Conservation (phyloP, 164 flowering plant genomes). For the Vitis riparia region DNA sequence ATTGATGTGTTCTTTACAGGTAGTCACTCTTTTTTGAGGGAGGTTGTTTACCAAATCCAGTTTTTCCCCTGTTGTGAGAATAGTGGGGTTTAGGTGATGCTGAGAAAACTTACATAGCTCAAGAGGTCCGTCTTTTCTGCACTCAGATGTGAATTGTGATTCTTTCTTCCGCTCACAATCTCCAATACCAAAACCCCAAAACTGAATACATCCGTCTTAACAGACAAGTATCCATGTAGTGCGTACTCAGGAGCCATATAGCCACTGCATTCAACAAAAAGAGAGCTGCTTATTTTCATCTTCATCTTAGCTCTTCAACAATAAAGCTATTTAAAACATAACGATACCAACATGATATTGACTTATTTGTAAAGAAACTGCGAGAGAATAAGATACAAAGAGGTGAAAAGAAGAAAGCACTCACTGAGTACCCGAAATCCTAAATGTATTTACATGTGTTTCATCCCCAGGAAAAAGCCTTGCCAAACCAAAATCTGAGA, state of each 20-base stretch:
- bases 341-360: too few relatives aligned
- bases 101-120: conserved; percentile 59
- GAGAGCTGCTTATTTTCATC: neutral
- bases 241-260: conserved; percentile 95
- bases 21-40: too few relatives aligned
- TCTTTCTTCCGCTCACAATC: conserved; percentile 82
- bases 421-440: conserved; percentile 84
- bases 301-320: neutral
- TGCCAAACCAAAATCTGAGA: conserved; percentile 87
- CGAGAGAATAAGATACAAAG: neutral
- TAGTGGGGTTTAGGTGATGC: too few relatives aligned
- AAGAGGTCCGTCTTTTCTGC: conserved; percentile 57
- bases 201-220: conserved; percentile 83
- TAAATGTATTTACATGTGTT: conserved; percentile 71
- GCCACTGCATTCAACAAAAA: conserved; percentile 47
- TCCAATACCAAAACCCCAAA: conserved; percentile 77
- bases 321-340: too few relatives aligned
- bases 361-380: neutral
- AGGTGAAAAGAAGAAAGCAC: conserved; percentile 24
- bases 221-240: conserved; percentile 65
- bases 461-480: conserved; percentile 80
- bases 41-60: too few relatives aligned
- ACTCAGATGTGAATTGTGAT: conserved; percentile 39
- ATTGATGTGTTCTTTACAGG: too few relatives aligned
- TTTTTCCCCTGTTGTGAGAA: too few relatives aligned